These are phyloP conservation scores for Dentipellis fragilis DNA, from an alignment of 768 basidiomycete species.

Conservation along the genomic window DNA sequence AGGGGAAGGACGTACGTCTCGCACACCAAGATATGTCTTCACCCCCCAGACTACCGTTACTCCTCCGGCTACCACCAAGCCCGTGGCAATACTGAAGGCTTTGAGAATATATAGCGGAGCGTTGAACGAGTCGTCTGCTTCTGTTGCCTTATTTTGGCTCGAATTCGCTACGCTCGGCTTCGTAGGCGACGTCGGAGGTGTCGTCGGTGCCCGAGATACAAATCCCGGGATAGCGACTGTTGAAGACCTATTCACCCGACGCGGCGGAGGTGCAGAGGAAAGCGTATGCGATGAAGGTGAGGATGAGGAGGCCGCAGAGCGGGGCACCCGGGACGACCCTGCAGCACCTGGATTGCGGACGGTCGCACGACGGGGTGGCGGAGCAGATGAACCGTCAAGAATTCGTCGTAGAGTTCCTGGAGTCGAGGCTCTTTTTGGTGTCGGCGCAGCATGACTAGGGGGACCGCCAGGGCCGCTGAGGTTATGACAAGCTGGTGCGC, in stretches of 20 bases:
- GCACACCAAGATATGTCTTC: slow-evolving; percentile 41
- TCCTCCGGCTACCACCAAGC: slow-evolving; percentile 42
- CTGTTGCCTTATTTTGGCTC: background rate
- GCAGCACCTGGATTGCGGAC: background rate
- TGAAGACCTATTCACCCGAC: background rate
- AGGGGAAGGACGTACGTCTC: slow-evolving; percentile 34
- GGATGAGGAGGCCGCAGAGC: too few relatives aligned
- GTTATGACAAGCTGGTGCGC: slow-evolving; percentile 21
- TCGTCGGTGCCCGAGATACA: too few relatives aligned
- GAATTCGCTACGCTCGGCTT: background rate
- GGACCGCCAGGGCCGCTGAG: slow-evolving; percentile 21
- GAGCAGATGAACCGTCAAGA: slow-evolving; percentile 14
- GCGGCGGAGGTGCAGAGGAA: background rate
- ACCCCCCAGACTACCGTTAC: slow-evolving; percentile 36
- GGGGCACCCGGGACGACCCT: too few relatives aligned
- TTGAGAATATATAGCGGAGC: slow-evolving; percentile 46
- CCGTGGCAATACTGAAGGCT: slow-evolving; percentile 58
- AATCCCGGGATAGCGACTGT: background rate
- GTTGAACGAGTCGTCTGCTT: slow-evolving; percentile 29
- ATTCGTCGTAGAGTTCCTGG: slow-evolving; percentile 10
- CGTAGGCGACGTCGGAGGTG: background rate
- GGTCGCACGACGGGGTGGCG: background rate
- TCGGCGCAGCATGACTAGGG: slow-evolving; percentile 20
- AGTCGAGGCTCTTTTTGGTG: slow-evolving; percentile 13
- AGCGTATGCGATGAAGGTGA: background rate